Evolutionary conservation across 2,329 filamentous ascomycete species (phyloP).

Genomic region (Rhinocladiella mackenziei): DNA sequence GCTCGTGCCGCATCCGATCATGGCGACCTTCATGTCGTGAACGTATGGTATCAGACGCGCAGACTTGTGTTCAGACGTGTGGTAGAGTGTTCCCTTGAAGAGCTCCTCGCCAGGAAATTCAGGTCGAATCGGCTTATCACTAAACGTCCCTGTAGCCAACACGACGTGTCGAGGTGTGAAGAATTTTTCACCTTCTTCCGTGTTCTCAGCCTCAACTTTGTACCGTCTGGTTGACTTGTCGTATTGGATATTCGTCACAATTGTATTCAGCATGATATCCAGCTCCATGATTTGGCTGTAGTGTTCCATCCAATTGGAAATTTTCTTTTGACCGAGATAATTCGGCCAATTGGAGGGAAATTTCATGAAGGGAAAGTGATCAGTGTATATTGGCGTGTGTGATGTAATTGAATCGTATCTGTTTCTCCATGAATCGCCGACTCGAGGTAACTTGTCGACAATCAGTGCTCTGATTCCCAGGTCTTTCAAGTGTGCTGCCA

Average conservation of each 20-base stretch:
- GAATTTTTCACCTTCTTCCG: slow-evolving; percentile 23
- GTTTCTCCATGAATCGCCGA: slow-evolving; percentile 62
- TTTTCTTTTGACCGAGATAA: slow-evolving; percentile 46
- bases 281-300: slow-evolving; percentile 50
- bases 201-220: slow-evolving; percentile 34
- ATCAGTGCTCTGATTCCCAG: slow-evolving; percentile 53
- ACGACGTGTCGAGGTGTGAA: slow-evolving; percentile 46
- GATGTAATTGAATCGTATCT: slow-evolving; percentile 45
- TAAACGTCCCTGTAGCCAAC: slow-evolving; percentile 46
- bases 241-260: slow-evolving; percentile 39
- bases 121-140: slow-evolving; percentile 40
- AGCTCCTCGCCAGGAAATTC: slow-evolving; percentile 38
- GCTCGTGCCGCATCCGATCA: slow-evolving; percentile 50
- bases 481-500: slow-evolving; percentile 57
- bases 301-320: slow-evolving; percentile 48
- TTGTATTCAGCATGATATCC: slow-evolving; percentile 44
- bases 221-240: slow-evolving; percentile 38
- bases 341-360: slow-evolving; percentile 43
- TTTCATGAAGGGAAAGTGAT: too few relatives aligned
- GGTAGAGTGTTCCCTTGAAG: slow-evolving; percentile 41
- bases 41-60: slow-evolving; percentile 37
- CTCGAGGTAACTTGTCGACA: slow-evolving; percentile 53
- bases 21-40: slow-evolving; percentile 40
- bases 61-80: slow-evolving; percentile 40
- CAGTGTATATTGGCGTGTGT: slow-evolving; percentile 39